phyloP scores from a whole-genome alignment of 2,329 filamentous ascomycete species.

The Pseudodiploospora longispora region DNA sequence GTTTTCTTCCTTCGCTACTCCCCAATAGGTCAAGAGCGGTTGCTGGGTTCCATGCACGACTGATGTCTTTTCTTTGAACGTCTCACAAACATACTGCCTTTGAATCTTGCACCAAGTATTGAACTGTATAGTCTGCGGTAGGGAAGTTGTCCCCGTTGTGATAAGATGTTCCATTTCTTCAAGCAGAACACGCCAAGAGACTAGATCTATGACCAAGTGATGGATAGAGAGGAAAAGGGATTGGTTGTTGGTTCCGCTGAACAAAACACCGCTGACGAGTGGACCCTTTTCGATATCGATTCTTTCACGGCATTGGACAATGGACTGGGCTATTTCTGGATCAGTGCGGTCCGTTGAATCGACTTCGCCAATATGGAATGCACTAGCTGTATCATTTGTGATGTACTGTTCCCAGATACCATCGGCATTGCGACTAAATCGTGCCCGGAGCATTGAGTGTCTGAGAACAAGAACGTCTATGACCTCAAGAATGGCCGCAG shows the following conservation, averaged over 20 bases:
- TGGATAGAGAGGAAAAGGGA: slow-evolving; percentile 6
- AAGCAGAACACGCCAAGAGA: slow-evolving; percentile 12
- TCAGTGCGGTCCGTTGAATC: too few relatives aligned
- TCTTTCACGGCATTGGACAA: not conserved
- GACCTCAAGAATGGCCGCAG: not conserved
- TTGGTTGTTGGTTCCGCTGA: not conserved
- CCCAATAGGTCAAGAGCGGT: not conserved
- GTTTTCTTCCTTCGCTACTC: not conserved
- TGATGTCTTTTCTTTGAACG: not conserved
- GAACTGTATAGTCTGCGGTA: not conserved
- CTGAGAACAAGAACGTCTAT: not conserved
- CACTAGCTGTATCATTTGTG: not conserved
- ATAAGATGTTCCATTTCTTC: slow-evolving; percentile 7
- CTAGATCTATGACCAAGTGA: slow-evolving; percentile 12
- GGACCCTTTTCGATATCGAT: slow-evolving; percentile 2
- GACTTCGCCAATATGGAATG: not conserved
- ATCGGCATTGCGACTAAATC: not conserved
- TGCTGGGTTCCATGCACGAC: not conserved
- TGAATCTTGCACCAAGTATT: not conserved
- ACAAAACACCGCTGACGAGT: not conserved
- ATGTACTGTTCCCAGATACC: slow-evolving; percentile 2
- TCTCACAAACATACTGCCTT: not conserved
- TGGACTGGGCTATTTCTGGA: not conserved
- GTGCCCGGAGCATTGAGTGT: slow-evolving; percentile 1
- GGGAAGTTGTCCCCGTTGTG: slow-evolving; percentile 6